phyloP scores from a whole-genome alignment of 2,329 filamentous ascomycete species.

The Colletotrichum limetticola region DNA sequence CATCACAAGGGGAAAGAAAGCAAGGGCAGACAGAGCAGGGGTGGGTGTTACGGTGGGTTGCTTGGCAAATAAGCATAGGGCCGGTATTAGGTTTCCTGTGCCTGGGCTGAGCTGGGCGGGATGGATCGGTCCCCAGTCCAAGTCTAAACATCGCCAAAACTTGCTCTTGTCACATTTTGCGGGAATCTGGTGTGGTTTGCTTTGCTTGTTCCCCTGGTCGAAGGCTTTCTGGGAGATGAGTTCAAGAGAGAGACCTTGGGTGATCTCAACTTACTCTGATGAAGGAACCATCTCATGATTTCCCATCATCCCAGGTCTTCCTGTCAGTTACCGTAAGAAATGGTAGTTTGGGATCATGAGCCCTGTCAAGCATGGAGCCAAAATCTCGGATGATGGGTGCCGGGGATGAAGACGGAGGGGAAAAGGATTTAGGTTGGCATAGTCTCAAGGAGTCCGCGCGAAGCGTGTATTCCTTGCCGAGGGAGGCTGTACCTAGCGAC shows the following conservation, averaged over 20 bases:
- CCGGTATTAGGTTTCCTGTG: not conserved
- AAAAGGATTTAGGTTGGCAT: not conserved
- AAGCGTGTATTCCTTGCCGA: not conserved
- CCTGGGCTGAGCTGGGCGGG: not conserved
- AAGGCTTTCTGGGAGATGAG: too few relatives aligned
- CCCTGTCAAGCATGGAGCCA: constrained; percentile 3
- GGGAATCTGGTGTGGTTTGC: not conserved
- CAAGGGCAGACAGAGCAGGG: not conserved
- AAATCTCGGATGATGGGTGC: constrained; percentile 17
- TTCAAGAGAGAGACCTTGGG: too few relatives aligned
- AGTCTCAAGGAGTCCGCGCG: constrained; percentile 17
- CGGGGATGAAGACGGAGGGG: not conserved
- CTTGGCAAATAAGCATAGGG: constrained; percentile 10
- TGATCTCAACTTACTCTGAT: not conserved
- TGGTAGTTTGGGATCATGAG: not conserved
- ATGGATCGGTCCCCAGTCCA: not conserved
- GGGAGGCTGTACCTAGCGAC: not conserved
- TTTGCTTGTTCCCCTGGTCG: too few relatives aligned
- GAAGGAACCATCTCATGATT: too few relatives aligned
- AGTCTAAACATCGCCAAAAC: constrained; percentile 32
- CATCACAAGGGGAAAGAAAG: not conserved
- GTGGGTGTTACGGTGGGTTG: not conserved
- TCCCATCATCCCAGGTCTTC: not conserved
- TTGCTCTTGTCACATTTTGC: not conserved
- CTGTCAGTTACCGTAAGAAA: too few relatives aligned